Evolutionary conservation across 2,329 filamentous ascomycete genomes (phyloP).

Genomic region (Pseudohalonectria lignicola): DNA sequence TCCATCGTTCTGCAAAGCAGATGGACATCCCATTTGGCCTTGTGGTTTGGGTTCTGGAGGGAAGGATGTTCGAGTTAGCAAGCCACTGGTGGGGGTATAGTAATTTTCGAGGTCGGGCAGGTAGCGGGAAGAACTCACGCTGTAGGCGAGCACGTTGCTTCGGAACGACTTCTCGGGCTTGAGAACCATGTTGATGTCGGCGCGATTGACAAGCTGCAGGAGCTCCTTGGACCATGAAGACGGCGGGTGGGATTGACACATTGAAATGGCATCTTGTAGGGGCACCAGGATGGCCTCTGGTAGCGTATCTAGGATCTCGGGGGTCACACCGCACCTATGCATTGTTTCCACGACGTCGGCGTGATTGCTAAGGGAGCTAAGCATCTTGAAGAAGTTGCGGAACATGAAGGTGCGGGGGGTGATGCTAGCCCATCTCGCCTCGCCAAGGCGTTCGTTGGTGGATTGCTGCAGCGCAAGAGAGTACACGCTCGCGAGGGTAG

Average conservation of each 20-base stretch:
- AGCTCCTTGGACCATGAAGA: constrained; percentile 62
- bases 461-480: constrained; percentile 23
- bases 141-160: not conserved
- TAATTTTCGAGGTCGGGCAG: not conserved
- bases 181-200: constrained; percentile 65
- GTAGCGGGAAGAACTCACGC: not conserved
- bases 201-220: constrained; percentile 66
- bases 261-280: constrained; percentile 72
- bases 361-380: constrained; percentile 38
- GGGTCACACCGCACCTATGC: constrained; percentile 55
- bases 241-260: constrained; percentile 74
- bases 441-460: constrained; percentile 22
- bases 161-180: constrained; percentile 29
- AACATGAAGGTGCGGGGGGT: constrained; percentile 63
- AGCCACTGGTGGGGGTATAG: not conserved
- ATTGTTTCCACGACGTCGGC: constrained; percentile 64
- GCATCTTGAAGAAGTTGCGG: constrained; percentile 51
- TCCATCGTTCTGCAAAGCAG: constrained; percentile 63
- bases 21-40: constrained; percentile 62
- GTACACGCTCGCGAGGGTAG: constrained; percentile 33
- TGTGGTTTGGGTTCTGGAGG: constrained; percentile 48
- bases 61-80: constrained; percentile 13
- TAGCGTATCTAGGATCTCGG: constrained; percentile 63
- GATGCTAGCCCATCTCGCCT: constrained; percentile 31
- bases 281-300: constrained; percentile 76